Evolutionary conservation across 768 basidiomycete genomes (phyloP), one percentile per base, ranked within the genome.

Genomic region (Dacryopinax spathularia): DNA sequence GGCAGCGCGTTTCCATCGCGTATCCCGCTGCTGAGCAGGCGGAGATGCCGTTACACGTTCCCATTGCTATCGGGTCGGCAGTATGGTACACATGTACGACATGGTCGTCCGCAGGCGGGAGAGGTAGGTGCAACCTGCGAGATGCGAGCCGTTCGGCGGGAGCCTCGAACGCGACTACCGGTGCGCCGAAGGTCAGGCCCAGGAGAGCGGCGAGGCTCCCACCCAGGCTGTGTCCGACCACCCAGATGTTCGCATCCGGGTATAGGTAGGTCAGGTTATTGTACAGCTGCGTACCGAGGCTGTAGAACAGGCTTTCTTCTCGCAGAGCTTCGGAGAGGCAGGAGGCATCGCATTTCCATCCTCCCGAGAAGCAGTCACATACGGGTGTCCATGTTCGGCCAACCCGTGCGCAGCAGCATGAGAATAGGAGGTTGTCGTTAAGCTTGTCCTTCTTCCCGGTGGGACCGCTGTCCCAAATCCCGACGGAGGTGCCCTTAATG

Each of bases 331-430:
- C 74, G 73, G 97, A 89, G 25, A 96, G 69, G 73, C 95, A 98
- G 2, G 79, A 79, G 67, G 86, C 82, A 66, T 88, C 84, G 72
- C 95, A 98, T 66, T 82, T 85, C 73, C 84, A 82, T 15, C 80
- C 76, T 1, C 89, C 83, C 6, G 84, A 77, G 70, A 86, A 87
- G 73, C 95, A 98, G 60, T 82, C 87, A 71, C 95, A 98, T 0
- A 96, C 95, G 0, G 95, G 80, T 20, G 82, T 83, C 95, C 95
- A 98, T 0, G 90, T 90, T 62, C 91, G 89, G 34, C 89, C 91
- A n/a, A 97, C 89, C 7, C 88, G 81, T 1, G 92, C 94, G 70
- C 95, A 98, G 73, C 95, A 98, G 74, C 95, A 98, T 2, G 91
- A 77, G 76, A 95, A 95, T 33, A 98, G 76, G n/a, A 94, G 76